Evolutionary conservation across 257 asterid genomes (phyloP), one percentile per base, ranked within the genome.

Genomic region (Solanum ossicruentum): DNA sequence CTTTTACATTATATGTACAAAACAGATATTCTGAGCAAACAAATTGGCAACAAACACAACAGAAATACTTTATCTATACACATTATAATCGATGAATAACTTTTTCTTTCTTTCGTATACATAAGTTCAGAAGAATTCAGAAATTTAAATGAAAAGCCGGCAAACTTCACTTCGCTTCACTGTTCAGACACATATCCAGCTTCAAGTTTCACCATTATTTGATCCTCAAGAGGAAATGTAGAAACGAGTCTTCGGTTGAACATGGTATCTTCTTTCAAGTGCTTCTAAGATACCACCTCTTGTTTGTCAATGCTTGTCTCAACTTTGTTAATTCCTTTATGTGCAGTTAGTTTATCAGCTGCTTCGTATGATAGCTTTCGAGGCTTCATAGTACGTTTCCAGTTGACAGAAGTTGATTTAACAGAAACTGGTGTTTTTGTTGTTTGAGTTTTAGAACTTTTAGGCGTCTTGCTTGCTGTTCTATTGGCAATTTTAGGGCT

Each of bases 401-500:
- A 92, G 67, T 86, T 90, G 60, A 92, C 94, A 43, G 95, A 91
- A 55, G 78, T 80, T 77, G 63, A 23, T 51, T 21, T 77, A 26
- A 77, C 63, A 51, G 60, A 77, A 51, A 16, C 63, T 77, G 82
- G 82, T 9, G 82, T 77, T 77, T 77, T 77, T 26, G 43, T 51
- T 23, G 63, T 23, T 77, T 51, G 82, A 77, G 26, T 49, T 77
- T 51, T 77, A 18, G 51, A 7, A 77, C 63, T 77, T 26, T 15
- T 77, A 15, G 82, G 82, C 51, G 58, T 84, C 89, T 88, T 91
- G 82, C 88, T 87, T 18, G 91, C 85, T 81, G 57, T 89, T 63
- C 45, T 87, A 26, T 69, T 82, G 57, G 88, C 56, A 85, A 89
- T 93, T 83, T 87, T 90, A 80, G 96, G 96, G 86, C 94, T 91